Base-by-base conservation (phyloP, 2,329 filamentous ascomycete genomes). In the Trichophyton simii region DNA sequence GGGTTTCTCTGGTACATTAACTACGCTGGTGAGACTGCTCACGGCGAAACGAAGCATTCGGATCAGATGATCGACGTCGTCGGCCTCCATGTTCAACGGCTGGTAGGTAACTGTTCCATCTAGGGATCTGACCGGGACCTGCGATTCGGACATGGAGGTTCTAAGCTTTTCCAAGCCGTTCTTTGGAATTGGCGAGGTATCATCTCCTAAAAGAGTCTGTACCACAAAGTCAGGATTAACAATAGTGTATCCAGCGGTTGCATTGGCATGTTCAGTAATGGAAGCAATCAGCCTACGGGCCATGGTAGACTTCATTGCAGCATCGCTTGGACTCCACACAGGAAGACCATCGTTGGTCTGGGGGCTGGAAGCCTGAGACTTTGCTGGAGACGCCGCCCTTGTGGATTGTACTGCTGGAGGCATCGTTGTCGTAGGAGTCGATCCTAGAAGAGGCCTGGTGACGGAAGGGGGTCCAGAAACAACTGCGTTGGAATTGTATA, bases 181-280 rank as follows among this genome's bases (percentile, higher is more conserved):
- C 57, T 70, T 68, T 7, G 74, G 74, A 48, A 73, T 69, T 25
- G 73, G 71, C 11, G 73, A 74, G 62, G 72, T 73, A 70, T 73
- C 72, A 36, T 74, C 72, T 3, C 74, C 75, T 65, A 77, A 64
- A 54, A 77, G 68, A 34, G 73, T 73, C 62, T 76, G 73, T 55
- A 75, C 73, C 59, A 76, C 74, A 70, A 76, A 68, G 66, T 76
- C 73, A 57, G 75, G 72, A 63, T 73, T 71, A 62, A 76, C 74
- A 64, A 77, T 76, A 54, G 68, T 75, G 63, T 76, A 76, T 52
- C 74, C 74, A 61, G 74, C 74, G 61, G 75, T 74, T 28, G 74
- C 69, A 68, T 77, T 77, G 67, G 74, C 73, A 70, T 76, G 75
- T 63, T 77, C 74, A 66, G 73, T 75, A 62, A 77, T 77, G 63